Evolutionary conservation across 176 grass and related monocot genomes (phyloP), one percentile per base, ranked within the genome.

Genomic region (Bolboschoenus planiculmis): DNA sequence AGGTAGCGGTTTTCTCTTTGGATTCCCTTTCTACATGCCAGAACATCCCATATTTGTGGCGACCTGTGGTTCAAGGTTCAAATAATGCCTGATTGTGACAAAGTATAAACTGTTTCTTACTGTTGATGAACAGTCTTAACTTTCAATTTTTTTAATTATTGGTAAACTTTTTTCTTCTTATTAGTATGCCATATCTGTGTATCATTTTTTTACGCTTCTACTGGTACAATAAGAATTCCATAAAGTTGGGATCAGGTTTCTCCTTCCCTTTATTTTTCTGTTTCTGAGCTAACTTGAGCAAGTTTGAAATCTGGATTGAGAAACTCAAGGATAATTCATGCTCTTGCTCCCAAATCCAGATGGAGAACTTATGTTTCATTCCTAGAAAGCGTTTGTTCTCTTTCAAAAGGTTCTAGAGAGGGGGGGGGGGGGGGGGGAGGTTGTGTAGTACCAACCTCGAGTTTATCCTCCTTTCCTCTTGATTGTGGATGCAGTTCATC

Each of bases 401-500:
- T 73, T 14, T 8, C n/a, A 73, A 26, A 73, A 14, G 37, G n/a
- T 13, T 18, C n/a, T 2, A 71, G 24, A 43, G 18, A 13, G 67
- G 3, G n/a, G 10, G 20, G 5, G 3, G 3, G 3, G 3, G 10
- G 0, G 67, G 36, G 13, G 14, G 39, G 16, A 10, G 23, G 10
- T 26, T 13, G 0, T 27, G n/a, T 46, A 46, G 9, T 9, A 73
- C 37, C 18, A 1, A 92, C 94, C 91, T 93, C 86, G 2, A 93
- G 40, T 55, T 92, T 97, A 67, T 93, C 91, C 90, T 94, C 89
- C 42, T 88, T 91, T 42, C 84, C 86, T 35, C 86, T 94, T 82
- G 94, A 91, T 67, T 93, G 86, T 62, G 67, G 43, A 44, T 87
- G 90, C 6, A 94, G 91, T 53, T 92, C 87, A 86, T 94, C 95